Evolutionary conservation across 148 eudicot genomes (phyloP).

Genomic region (Cornus kousa): DNA sequence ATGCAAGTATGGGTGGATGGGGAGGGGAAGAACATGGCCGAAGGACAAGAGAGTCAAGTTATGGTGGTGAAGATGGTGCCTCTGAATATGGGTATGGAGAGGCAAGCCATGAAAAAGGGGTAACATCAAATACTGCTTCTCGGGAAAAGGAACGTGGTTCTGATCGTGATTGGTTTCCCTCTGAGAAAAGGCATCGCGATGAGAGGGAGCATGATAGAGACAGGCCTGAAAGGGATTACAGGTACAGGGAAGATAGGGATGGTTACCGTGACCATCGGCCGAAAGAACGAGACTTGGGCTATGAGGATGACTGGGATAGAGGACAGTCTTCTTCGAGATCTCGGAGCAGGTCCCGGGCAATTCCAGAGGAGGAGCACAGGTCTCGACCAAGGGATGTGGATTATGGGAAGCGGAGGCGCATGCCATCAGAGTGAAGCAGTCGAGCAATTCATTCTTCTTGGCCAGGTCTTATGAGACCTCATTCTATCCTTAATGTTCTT

Average conservation of each 20-base stretch:
- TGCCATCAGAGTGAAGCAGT: constrained; percentile 52
- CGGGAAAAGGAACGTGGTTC: constrained; percentile 71
- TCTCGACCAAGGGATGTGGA: constrained; percentile 79
- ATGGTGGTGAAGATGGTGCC: constrained; percentile 85
- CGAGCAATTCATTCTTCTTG: constrained; percentile 6
- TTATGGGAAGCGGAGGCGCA: constrained; percentile 86
- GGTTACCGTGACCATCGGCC: constrained; percentile 59
- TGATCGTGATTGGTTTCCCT: constrained; percentile 71
- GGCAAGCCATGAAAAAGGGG: constrained; percentile 60
- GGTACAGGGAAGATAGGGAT: constrained; percentile 74
- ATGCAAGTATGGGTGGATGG: constrained; percentile 74
- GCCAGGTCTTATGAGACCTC: not conserved
- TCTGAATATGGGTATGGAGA: constrained; percentile 84
- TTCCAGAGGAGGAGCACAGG: constrained; percentile 70
- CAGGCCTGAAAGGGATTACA: constrained; percentile 62
- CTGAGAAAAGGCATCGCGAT: constrained; percentile 75
- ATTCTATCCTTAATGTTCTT: constrained; percentile 6
- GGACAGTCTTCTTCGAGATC: constrained; percentile 80
- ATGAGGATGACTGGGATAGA: constrained; percentile 81
- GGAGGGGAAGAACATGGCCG: constrained; percentile 70
- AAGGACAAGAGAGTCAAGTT: constrained; percentile 77
- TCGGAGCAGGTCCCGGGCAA: constrained; percentile 71
- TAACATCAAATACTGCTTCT: constrained; percentile 54
- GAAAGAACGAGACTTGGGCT: constrained; percentile 55
- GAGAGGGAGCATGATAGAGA: constrained; percentile 74